These are phyloP conservation scores for Chlorociboria aeruginascens DNA, from an alignment of 495 filamentous ascomycete genomes.

Conservation along the genomic window DNA sequence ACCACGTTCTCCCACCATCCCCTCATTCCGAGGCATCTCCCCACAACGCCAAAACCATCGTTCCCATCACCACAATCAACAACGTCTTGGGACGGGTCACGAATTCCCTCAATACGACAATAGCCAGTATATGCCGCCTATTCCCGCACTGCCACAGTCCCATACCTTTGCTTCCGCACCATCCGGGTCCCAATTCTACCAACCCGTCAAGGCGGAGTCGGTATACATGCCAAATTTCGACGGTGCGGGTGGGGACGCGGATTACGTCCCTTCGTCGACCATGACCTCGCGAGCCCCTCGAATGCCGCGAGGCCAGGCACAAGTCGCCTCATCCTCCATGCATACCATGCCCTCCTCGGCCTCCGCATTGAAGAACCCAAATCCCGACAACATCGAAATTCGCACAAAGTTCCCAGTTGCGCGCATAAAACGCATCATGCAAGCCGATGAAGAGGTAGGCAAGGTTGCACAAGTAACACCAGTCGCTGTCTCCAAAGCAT, in stretches of 20 bases:
- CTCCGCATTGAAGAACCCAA: slow-evolving; percentile 17
- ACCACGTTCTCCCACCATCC: slow-evolving; percentile 15
- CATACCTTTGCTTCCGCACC: slow-evolving; percentile 16
- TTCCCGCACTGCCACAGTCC: slow-evolving; percentile 17
- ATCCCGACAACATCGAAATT: slow-evolving; percentile 51
- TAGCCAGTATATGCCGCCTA: slow-evolving; percentile 15
- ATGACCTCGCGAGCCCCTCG: slow-evolving; percentile 4
- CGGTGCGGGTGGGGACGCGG: neutral
- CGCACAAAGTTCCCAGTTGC: slow-evolving; percentile 96
- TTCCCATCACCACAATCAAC: slow-evolving; percentile 4
- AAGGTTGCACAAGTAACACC: slow-evolving; percentile 97
- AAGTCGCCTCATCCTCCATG: neutral
- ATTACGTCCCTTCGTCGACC: neutral
- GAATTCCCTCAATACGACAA: slow-evolving; percentile 5
- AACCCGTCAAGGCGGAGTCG: slow-evolving; percentile 12
- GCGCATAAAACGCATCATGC: slow-evolving; percentile 98
- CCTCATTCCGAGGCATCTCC: slow-evolving; percentile 2
- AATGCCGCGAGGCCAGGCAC: neutral
- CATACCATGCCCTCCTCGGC: slow-evolving; percentile 1
- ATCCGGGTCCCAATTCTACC: slow-evolving; percentile 3
- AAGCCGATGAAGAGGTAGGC: slow-evolving; percentile 96
- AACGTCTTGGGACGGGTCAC: neutral
- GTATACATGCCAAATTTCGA: neutral
- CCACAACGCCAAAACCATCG: neutral
- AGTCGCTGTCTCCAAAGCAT: slow-evolving; percentile 83